Evolutionary conservation across 2,329 filamentous ascomycete species (phyloP).

Genomic region (Aspergillus ruber): DNA sequence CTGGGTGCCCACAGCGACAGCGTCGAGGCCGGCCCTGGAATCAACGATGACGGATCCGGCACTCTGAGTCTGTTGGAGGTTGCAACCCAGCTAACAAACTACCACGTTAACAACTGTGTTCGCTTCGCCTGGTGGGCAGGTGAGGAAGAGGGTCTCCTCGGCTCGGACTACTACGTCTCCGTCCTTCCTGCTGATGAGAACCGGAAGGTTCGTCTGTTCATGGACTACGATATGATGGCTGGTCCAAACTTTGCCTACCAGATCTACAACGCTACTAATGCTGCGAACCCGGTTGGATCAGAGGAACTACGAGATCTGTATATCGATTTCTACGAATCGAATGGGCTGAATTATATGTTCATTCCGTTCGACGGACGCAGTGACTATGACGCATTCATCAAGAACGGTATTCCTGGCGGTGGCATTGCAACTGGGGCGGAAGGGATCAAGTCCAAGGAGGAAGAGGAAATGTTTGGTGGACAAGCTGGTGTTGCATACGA

Average conservation of each 20-base stretch:
- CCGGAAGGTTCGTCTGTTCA: conserved; percentile 58
- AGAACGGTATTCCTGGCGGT: conserved; percentile 64
- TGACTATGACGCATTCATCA: conserved; percentile 73
- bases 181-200: conserved; percentile 44
- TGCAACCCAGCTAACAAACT: conserved; percentile 59
- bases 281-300: conserved; percentile 55
- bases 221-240: conserved; percentile 68
- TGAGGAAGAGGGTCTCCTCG: conserved; percentile 58
- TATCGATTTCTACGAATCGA: conserved; percentile 57
- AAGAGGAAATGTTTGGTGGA: conserved; percentile 65
- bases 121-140: conserved; percentile 63
- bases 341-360: conserved; percentile 60
- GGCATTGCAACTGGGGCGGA: conserved; percentile 75
- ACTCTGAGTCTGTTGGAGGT: conserved; percentile 55
- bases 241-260: conserved; percentile 54
- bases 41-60: conserved; percentile 73
- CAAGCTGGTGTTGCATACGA: conserved; percentile 54
- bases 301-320: conserved; percentile 64
- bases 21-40: conserved; percentile 58
- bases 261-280: conserved; percentile 53
- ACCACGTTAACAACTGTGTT: conserved; percentile 63
- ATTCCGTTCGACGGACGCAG: conserved; percentile 72
- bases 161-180: conserved; percentile 52
- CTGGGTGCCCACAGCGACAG: conserved; percentile 58
- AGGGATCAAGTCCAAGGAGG: conserved; percentile 63